Evolutionary conservation across 176 grass and related monocot genomes (phyloP).

Genomic region (Zoysia japonica): DNA sequence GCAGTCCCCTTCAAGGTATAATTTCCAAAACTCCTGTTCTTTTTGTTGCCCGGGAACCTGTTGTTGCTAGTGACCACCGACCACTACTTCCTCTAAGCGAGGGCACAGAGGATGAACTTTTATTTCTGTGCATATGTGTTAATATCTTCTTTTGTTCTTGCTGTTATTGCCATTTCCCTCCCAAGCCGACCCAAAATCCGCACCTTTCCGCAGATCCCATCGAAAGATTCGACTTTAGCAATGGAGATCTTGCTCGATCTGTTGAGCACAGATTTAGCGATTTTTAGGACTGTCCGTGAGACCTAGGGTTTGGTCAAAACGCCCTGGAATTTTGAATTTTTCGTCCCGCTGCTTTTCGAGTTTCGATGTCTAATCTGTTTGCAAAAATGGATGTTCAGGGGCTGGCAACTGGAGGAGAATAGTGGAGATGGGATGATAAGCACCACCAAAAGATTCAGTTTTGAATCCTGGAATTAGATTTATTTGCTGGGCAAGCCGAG

Average conservation of each 20-base stretch:
- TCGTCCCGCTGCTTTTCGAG: background rate
- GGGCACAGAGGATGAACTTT: conserved; percentile 8
- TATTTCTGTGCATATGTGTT: conserved; percentile 19
- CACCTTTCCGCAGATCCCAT: background rate
- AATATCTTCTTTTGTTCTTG: background rate
- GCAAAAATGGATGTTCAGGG: conserved; percentile 17
- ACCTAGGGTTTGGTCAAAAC: conserved; percentile 42
- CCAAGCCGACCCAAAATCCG: conserved; percentile 14
- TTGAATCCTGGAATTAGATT: conserved; percentile 40
- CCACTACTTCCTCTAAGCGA: conserved; percentile 21
- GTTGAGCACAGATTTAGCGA: background rate
- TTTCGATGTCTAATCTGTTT: conserved; percentile 37
- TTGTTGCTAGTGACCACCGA: conserved; percentile 14
- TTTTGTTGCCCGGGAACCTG: conserved; percentile 26
- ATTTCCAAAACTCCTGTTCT: conserved; percentile 10
- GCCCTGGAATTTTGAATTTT: conserved; percentile 11
- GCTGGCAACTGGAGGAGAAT: conserved; percentile 31
- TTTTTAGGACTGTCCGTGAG: conserved; percentile 17
- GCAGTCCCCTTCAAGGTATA: conserved; percentile 55
- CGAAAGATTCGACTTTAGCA: background rate
- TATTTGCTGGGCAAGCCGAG: background rate
- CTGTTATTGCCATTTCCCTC: conserved; percentile 16
- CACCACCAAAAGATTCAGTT: conserved; percentile 14
- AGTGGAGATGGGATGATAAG: conserved; percentile 41
- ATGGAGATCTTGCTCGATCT: conserved; percentile 20